Percentiles rank a stretch among this genome's conserved stretches.
These are phyloP conservation scores for Taphrina betulina DNA, from an alignment of 1,139 yeast genomes.

Conservation along the genomic window DNA sequence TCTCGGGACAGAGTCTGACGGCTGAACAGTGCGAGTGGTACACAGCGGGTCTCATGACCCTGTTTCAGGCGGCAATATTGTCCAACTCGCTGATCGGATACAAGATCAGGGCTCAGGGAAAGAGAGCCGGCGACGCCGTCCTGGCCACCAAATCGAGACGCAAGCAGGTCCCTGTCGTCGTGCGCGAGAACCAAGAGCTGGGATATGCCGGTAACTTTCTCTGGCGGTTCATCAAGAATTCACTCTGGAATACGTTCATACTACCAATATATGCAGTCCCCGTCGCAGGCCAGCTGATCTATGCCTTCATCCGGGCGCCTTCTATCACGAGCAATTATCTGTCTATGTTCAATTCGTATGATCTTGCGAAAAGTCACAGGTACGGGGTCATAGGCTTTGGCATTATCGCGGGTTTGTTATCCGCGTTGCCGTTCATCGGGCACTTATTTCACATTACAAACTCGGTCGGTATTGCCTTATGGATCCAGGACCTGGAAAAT, in stretches of 20 bases:
- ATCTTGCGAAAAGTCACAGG: neutral
- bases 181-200: too few species aligned
- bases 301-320: conserved; percentile 9
- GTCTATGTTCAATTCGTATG: neutral
- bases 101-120: conserved; percentile 11
- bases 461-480: conserved; percentile 13
- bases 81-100: conserved; percentile 15
- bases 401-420: conserved; percentile 5
- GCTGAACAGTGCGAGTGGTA: conserved; percentile 15
- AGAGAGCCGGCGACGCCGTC: conserved; percentile 13
- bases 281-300: conserved; percentile 3
- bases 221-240: conserved; percentile 12
- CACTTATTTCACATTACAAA: conserved; percentile 14
- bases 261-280: conserved; percentile 12
- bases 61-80: conserved; percentile 16
- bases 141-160: conserved; percentile 1
- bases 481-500: conserved; percentile 15
- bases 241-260: conserved; percentile 10
- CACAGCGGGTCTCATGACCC: conserved; percentile 7
- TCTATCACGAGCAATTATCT: conserved; percentile 5
- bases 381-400: conserved; percentile 15
- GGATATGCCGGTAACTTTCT: neutral
- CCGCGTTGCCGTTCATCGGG: conserved; percentile 10
- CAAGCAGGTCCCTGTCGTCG: too few species aligned
- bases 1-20: conserved; percentile 11